These are phyloP conservation scores for Penicillium antarcticum DNA, from an alignment of 495 filamentous ascomycete species.

Conservation along the genomic window DNA sequence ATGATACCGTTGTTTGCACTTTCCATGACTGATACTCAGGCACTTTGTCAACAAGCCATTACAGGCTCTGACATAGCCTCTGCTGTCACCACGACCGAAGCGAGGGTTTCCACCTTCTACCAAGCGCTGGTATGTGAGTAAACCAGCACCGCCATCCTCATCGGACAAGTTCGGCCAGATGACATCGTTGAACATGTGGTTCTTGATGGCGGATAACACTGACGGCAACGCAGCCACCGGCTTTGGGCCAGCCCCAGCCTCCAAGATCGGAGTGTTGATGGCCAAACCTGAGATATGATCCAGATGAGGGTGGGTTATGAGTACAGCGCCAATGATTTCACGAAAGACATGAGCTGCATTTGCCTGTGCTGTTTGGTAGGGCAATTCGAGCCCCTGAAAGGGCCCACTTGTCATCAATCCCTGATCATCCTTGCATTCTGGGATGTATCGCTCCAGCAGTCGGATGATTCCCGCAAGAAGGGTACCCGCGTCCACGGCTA, in stretches of 20 bases:
- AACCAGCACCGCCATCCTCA: conserved; percentile 89
- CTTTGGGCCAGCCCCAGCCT: conserved; percentile 72
- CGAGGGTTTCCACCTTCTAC: conserved; percentile 82
- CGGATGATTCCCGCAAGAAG: conserved; percentile 79
- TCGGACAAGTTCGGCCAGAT: conserved; percentile 98
- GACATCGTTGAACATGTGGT: conserved; percentile 93
- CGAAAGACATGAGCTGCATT: conserved; percentile 79
- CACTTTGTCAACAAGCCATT: conserved; percentile 77
- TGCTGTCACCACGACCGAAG: conserved; percentile 68
- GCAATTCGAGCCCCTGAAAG: conserved; percentile 71
- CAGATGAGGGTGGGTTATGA: conserved; percentile 92
- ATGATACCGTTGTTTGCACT: conserved; percentile 69
- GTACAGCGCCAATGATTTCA: conserved; percentile 75
- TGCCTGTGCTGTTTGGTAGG: conserved; percentile 55
- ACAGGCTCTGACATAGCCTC: conserved; percentile 80
- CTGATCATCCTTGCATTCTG: conserved; percentile 23
- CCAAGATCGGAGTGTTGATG: conserved; percentile 83
- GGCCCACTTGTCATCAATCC: conserved; percentile 49
- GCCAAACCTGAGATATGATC: conserved; percentile 90
- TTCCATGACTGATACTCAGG: conserved; percentile 80
- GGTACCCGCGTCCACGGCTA: conserved; percentile 90
- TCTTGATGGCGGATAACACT: conserved; percentile 84
- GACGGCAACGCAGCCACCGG: conserved; percentile 77
- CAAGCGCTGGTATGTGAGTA: conserved; percentile 86
- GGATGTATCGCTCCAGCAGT: conserved; percentile 58